Base-by-base conservation (phyloP, 2,329 filamentous ascomycete genomes). In the Zymoseptoria tritici region DNA sequence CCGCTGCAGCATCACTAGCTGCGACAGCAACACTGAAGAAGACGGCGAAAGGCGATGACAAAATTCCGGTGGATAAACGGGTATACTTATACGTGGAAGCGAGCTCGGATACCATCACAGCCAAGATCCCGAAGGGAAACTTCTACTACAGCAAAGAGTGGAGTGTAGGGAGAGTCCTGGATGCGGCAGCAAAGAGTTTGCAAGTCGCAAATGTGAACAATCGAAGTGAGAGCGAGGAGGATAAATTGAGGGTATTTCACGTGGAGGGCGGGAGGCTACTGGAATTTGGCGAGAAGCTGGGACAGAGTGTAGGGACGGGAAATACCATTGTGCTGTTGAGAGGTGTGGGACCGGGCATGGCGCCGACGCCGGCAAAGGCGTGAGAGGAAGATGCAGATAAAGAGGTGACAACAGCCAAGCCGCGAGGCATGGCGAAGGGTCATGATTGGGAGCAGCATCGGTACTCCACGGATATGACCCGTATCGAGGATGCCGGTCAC, bases 61-160 rank as follows among this genome's bases (percentile, higher is more conserved):
- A 91, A 68, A 75, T 97, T 0, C 80, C 91, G 0, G 74, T 80
- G 0, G 91, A 96, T 64, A 96, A 95, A 78, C 80, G 94, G n/a
- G 77, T 99, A 1, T 97, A 97, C 71, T 71, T 99, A 0, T 87
- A 89, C 71, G 90, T 97, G 19, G 93, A 97, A 72, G 94, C 93
- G 0, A 91, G 92, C 69, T 89, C 90, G 9, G 89, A 90, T 68
- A 95, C 91, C 0, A 87, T 91, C 1, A 89, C 85, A 56, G 85
- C 89, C 6, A 96, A 96, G 74, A 85, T 89, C 51, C 91, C 92
- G 3, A 88, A 76, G 0, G 79, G 78, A 19, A 77, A 75, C 53
- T 80, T 80, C 71, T 81, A 76, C 70, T 81, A 80, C 68, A 76
- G 72, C 42, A 71, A 70, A 67, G 89, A 96, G 60, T 97, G 91